Percentiles rank a stretch among this genome's conserved stretches.
phyloP scores from a whole-genome alignment of 768 basidiomycete species.

The Rhodosporidiobolus odoratus region DNA sequence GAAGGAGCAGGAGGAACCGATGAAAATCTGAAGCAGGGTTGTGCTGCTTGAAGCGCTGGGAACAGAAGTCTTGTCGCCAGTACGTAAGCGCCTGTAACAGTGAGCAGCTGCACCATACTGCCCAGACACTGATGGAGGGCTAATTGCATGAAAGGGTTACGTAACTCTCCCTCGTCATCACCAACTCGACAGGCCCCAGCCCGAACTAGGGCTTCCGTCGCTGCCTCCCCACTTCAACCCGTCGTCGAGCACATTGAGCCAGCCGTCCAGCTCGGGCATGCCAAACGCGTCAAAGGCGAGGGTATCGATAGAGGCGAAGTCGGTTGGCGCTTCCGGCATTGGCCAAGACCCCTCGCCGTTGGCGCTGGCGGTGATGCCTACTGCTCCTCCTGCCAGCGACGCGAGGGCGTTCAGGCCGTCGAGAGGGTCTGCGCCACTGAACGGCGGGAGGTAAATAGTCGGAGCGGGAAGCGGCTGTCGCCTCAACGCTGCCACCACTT shows the following conservation, averaged over 20 bases:
- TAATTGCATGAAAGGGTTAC: neutral
- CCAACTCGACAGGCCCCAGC: neutral
- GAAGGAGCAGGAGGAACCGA: too few species aligned
- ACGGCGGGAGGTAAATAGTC: too few species aligned
- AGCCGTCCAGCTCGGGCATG: constrained; percentile 12
- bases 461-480: neutral
- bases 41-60: too few species aligned
- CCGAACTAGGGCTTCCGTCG: neutral
- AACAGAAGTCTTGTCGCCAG: too few species aligned
- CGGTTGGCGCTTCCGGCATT: too few species aligned
- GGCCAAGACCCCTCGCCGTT: too few species aligned
- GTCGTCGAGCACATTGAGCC: constrained; percentile 22
- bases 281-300: neutral
- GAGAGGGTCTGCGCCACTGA: neutral
- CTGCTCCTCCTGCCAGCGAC: neutral
- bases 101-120: too few species aligned
- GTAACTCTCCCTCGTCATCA: neutral
- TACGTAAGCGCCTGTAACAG: too few species aligned
- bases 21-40: too few species aligned
- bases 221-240: neutral
- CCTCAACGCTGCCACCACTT: neutral
- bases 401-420: neutral
- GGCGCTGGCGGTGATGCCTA: neutral
- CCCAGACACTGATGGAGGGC: too few species aligned
- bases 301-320: neutral